Percentiles rank a stretch among this genome's conserved stretches.
phyloP scores from a whole-genome alignment of 73 alveolate species.

The Tetrahymena thermophila region DNA sequence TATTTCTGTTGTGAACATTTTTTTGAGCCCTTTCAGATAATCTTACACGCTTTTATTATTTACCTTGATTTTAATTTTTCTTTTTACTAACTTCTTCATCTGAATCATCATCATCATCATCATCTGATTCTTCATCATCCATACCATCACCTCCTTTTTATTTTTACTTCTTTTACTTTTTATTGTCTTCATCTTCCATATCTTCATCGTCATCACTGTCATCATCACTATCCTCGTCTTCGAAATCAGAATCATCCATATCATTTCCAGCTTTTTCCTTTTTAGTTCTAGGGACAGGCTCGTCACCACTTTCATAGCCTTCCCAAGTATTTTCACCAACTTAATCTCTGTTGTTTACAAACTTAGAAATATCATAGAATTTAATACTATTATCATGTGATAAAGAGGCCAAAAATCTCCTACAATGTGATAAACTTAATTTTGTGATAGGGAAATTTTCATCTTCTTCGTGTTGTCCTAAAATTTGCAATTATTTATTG shows the following conservation, averaged over 20 bases:
- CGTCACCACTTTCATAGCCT: conserved; percentile 42
- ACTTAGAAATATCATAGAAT: conserved; percentile 63
- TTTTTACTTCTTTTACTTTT: conserved; percentile 42
- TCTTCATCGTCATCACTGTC: conserved; percentile 37
- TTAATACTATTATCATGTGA: conserved; percentile 74
- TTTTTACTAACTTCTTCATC: conserved; percentile 30
- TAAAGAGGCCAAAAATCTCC: conserved; percentile 48
- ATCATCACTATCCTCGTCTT: conserved; percentile 63
- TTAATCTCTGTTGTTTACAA: conserved; percentile 42
- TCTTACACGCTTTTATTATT: conserved; percentile 26
- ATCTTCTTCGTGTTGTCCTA: conserved; percentile 65
- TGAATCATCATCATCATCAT: conserved; percentile 16
- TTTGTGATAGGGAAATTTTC: conserved; percentile 60
- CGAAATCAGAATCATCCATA: conserved; percentile 44
- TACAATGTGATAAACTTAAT: conserved; percentile 57
- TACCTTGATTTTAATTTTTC: conserved; percentile 31
- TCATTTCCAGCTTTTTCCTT: conserved; percentile 6
- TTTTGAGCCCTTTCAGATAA: conserved; percentile 32
- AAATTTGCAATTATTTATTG: conserved; percentile 64
- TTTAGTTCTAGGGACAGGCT: conserved; percentile 17
- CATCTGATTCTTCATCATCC: conserved; percentile 9
- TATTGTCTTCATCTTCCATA: conserved; percentile 11
- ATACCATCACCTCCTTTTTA: conserved; percentile 49
- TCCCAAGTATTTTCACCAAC: conserved; percentile 40
- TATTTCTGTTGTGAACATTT: background rate